phyloP scores from a whole-genome alignment of 495 filamentous ascomycete species.

The Talaromyces proteolyticus region DNA sequence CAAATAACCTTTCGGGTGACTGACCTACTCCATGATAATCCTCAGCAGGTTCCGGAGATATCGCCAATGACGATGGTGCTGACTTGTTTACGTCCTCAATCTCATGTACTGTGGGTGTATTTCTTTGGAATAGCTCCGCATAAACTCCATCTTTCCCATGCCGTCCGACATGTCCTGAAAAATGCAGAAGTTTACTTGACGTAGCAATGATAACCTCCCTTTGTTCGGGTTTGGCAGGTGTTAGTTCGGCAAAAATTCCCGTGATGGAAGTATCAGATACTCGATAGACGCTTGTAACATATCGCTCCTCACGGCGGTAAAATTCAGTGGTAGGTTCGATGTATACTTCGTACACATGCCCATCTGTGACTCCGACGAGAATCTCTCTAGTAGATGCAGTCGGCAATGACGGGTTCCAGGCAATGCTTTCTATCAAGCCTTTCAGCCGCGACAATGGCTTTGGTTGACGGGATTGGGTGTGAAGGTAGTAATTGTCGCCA shows the following conservation, averaged over 20 bases:
- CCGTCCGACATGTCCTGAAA: conserved; percentile 67
- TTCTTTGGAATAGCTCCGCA: conserved; percentile 78
- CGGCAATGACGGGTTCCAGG: conserved; percentile 96
- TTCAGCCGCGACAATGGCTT: conserved; percentile 77
- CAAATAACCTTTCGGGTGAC: conserved; percentile 67
- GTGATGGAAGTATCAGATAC: conserved; percentile 70
- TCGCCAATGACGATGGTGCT: conserved; percentile 56
- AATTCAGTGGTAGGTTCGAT: conserved; percentile 92
- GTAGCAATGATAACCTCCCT: conserved; percentile 75
- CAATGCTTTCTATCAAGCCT: conserved; percentile 84
- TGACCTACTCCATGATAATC: conserved; percentile 32
- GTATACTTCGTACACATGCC: conserved; percentile 91
- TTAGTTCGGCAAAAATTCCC: conserved; percentile 72
- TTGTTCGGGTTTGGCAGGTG: conserved; percentile 60
- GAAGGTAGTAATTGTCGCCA: conserved; percentile 96
- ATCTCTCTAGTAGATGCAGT: conserved; percentile 94
- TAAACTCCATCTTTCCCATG: conserved; percentile 81
- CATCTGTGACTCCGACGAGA: conserved; percentile 85
- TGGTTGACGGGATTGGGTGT: conserved; percentile 86
- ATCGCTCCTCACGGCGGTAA: conserved; percentile 90
- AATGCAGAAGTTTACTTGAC: conserved; percentile 66
- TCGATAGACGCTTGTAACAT: conserved; percentile 74
- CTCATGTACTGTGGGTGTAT: conserved; percentile 71
- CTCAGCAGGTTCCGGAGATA: conserved; percentile 69
- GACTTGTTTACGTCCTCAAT: conserved; percentile 45